Evolutionary conservation across 495 filamentous ascomycete genomes (phyloP), one percentile per base, ranked within the genome.

Genomic region (Penicillium cinerascens): DNA sequence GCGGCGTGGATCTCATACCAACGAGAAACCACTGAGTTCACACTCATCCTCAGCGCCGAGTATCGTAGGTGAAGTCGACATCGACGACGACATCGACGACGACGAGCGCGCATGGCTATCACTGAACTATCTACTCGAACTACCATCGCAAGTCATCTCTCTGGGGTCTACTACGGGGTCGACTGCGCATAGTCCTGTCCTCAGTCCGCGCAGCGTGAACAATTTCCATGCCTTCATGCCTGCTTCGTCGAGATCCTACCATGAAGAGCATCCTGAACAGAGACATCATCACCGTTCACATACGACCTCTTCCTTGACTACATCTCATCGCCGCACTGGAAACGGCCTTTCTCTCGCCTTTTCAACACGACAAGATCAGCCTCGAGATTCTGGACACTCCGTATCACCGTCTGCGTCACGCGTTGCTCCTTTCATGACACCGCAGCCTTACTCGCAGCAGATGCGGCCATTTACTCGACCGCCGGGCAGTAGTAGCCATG

Each of bases 21-120:
- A 53, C 5, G 63, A 60, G 13, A 65, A 59, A 35, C 23, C 49
- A 13, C 15, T 55, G 22, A 55, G 65, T 20, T 68, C 68, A 8
- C 47, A 46, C 10, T 68, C 68, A 6, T 67, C 72, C 11, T 72
- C 80, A 11, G 67, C 75, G 10, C 55, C 54, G n/a, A 66, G 61
- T 37, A 41, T 46, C 26, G 55, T 25, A 23, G 61, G 52, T 27
- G 62, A 63, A 0, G 29, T 16, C 41, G 53, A 55, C 44, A 20
- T 44, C 27, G 54, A 54, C 21, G 53, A 57, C n/a, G 52, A 56
- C 21, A 39, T 59, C 11, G 62, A 70, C 48, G 59, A 73, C 60
- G 85, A 89, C 27, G 83, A 88, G 40, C 71, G 68, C 10, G 73
- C 81, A 17, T 95, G 89, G 89, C 76, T 87, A 11, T 83, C 78